phyloP scores from a whole-genome alignment of 163 green algal genomes.

The Scenedesmus sp. region DNA sequence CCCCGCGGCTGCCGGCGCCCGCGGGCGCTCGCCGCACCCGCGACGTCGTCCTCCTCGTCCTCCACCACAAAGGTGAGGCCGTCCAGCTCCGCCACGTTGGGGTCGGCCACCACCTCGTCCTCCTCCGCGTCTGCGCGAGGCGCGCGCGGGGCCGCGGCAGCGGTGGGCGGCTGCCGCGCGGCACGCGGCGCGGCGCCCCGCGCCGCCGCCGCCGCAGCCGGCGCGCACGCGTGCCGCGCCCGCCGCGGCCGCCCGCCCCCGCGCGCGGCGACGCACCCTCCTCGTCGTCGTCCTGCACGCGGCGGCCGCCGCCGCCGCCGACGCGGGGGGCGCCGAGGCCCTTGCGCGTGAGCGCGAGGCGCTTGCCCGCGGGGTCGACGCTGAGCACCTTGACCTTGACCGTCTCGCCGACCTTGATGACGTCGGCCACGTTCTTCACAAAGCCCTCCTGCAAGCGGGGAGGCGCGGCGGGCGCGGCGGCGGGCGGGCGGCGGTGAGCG shows the following conservation, averaged over 20 bases:
- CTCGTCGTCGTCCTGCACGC: background rate
- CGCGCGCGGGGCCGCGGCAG: too few relatives aligned
- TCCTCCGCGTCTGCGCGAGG: background rate
- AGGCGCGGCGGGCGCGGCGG: too few relatives aligned
- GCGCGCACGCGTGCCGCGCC: too few relatives aligned
- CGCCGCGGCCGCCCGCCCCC: too few relatives aligned
- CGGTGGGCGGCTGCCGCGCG: background rate
- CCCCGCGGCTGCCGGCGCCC: too few relatives aligned
- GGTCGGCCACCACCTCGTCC: slow-evolving; percentile 9
- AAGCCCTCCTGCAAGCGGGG: slow-evolving; percentile 65
- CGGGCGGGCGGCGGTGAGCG: too few relatives aligned
- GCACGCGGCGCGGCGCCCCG: background rate
- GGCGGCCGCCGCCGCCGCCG: background rate
- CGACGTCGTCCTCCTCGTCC: slow-evolving; percentile 25
- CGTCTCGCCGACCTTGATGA: slow-evolving; percentile 63
- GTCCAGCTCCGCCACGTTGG: slow-evolving; percentile 31
- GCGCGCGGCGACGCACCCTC: slow-evolving; percentile 32
- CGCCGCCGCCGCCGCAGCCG: too few relatives aligned
- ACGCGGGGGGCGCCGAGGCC: slow-evolving; percentile 32
- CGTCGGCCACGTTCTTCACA: slow-evolving; percentile 70
- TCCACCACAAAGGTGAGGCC: slow-evolving; percentile 36
- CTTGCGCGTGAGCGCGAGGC: slow-evolving; percentile 71
- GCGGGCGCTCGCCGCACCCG: background rate
- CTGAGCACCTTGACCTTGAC: slow-evolving; percentile 73
- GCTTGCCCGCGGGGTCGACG: slow-evolving; percentile 62